Evolutionary conservation across 2,329 filamentous ascomycete genomes (phyloP), one percentile per base, ranked within the genome.

Genomic region (Sporothrix humicola): DNA sequence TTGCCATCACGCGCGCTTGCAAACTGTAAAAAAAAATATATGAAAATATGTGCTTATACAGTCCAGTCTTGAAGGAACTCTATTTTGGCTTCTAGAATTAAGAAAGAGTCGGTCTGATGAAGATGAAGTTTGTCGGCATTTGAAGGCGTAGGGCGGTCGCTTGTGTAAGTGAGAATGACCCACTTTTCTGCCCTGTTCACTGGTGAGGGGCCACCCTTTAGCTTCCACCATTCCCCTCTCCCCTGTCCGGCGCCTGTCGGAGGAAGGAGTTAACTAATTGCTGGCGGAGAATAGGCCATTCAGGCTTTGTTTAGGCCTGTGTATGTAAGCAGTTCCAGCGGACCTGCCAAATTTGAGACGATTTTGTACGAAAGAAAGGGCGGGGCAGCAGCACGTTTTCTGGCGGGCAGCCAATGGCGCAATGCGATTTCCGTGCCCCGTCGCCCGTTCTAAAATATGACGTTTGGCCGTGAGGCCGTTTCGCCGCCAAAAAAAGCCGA

Each of bases 321-420:
- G 42, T 66, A 66, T 48, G 61, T 66, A 66, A 66, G 61, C 61
- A 37, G 10, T 15, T 48, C 37, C 10, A 20, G 61, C 61, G 12
- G 61, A 17, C 61, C 42, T 48, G 61, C 2, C 9, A 56, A 56
- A 54, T 54, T 20, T 52, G 48, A 7, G n/a, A 54, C 13, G 15
- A 54, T 44, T 46, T 63, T 37, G 31, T 37, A 37, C 31, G 31
- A 37, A 37, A 37, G n/a, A 26, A 6, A 48, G 54, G 50, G 73
- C 69, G 74, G 73, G 74, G 74, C 73, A 71, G 54, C 23, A 72
- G 74, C 73, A 76, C 73, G 74, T 74, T 73, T 71, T 54, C 31
- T 31, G 23, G 44, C 54, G 42, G 20, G 20, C 50, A 42, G 65
- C 73, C 75, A 74, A 76, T 76, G 46, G 73, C 72, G 70, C 72